Evolutionary conservation across 1,284 basidiomycete genomes (phyloP).

Genomic region (Tylopilus sp.): DNA sequence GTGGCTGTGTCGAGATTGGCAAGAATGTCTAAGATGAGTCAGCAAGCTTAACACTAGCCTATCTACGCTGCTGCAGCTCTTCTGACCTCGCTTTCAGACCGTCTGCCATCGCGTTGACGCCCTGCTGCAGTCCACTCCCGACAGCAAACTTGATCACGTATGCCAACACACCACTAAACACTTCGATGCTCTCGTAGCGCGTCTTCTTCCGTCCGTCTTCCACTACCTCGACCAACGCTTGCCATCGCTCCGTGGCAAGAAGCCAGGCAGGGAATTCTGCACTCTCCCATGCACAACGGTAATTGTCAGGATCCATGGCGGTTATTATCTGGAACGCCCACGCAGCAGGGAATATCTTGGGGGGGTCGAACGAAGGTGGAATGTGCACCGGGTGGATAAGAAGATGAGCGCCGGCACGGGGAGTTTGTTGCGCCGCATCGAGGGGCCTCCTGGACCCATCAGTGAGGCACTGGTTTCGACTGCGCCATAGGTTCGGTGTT

Average conservation of each 20-base stretch:
- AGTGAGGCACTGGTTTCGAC: slow-evolving; percentile 52
- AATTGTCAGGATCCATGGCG: slow-evolving; percentile 46
- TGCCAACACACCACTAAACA: slow-evolving; percentile 54
- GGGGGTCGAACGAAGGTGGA: slow-evolving; percentile 50
- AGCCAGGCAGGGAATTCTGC: slow-evolving; percentile 45
- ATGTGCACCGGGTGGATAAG: slow-evolving; percentile 52
- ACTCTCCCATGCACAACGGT: slow-evolving; percentile 56
- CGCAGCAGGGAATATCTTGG: slow-evolving; percentile 32
- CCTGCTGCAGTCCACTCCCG: slow-evolving; percentile 40
- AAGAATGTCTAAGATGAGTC: slow-evolving; percentile 30
- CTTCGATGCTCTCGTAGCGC: slow-evolving; percentile 62
- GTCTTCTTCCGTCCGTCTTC: slow-evolving; percentile 44
- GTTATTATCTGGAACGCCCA: slow-evolving; percentile 44
- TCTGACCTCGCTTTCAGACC: slow-evolving; percentile 56
- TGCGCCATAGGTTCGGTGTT: slow-evolving; percentile 25
- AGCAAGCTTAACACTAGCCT: slow-evolving; percentile 6
- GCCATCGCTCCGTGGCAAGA: slow-evolving; percentile 58
- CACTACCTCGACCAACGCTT: slow-evolving; percentile 48
- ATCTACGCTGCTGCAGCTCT: slow-evolving; percentile 11
- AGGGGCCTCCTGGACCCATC: slow-evolving; percentile 42
- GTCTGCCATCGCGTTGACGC: slow-evolving; percentile 54
- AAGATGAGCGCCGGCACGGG: slow-evolving; percentile 45
- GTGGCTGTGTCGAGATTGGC: slow-evolving; percentile 29
- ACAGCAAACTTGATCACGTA: slow-evolving; percentile 52
- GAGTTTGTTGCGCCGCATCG: slow-evolving; percentile 39